Evolutionary conservation across 306 rosid genomes (phyloP).

Genomic region (Astragalus glycyphyllos): DNA sequence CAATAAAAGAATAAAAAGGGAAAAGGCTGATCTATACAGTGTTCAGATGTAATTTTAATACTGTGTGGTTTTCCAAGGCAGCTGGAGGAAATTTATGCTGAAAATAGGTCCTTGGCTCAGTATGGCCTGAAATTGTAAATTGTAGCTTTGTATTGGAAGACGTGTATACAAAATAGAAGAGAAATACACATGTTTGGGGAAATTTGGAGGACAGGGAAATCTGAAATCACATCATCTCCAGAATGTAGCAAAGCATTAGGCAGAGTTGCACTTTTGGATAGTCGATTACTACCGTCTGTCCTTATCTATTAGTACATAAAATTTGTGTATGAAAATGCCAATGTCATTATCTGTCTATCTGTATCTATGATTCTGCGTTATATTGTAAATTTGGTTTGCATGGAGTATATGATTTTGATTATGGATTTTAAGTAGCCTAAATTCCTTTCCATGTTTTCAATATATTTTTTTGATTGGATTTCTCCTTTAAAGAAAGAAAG

Average conservation of each 20-base stretch:
- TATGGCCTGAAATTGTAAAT: slow-evolving; percentile 29
- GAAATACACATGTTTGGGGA: slow-evolving; percentile 22
- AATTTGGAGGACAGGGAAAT: neutral
- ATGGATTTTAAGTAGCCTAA: neutral
- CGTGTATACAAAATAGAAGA: slow-evolving; percentile 3
- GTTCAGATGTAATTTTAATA: slow-evolving; percentile 17
- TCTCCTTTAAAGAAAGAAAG: neutral
- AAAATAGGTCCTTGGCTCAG: slow-evolving; percentile 16
- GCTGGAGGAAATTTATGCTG: slow-evolving; percentile 13
- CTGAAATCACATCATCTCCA: slow-evolving; percentile 26
- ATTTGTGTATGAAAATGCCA: neutral
- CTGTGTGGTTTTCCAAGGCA: neutral
- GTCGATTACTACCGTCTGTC: slow-evolving; percentile 16
- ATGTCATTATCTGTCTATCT: slow-evolving; percentile 8
- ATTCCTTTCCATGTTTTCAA: neutral
- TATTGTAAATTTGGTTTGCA: slow-evolving; percentile 24
- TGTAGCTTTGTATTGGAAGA: slow-evolving; percentile 24
- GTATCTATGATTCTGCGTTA: neutral
- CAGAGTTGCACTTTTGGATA: neutral
- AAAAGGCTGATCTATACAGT: too few relatives aligned
- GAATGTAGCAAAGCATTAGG: slow-evolving; percentile 10
- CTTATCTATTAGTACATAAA: neutral
- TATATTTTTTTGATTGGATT: neutral
- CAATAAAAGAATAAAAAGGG: too few relatives aligned
- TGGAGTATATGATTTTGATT: slow-evolving; percentile 5